Percentiles rank a stretch among this genome's conserved stretches.
Conservation (phyloP, 805 yeast genomes). For the Hanseniaspora thailandica region DNA sequence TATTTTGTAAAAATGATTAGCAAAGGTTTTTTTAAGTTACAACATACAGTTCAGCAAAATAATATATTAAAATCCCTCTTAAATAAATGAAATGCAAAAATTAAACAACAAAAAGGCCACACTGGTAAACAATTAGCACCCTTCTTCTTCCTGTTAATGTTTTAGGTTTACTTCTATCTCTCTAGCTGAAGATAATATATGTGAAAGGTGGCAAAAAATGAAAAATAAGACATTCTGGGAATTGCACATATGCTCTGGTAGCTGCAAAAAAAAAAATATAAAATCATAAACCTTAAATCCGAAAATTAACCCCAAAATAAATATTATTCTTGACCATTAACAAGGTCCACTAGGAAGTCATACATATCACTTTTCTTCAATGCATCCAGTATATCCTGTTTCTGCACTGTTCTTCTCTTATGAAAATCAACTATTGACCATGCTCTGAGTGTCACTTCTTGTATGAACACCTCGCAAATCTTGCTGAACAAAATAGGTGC, state of each 20-base stretch:
- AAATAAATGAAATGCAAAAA: too few species aligned
- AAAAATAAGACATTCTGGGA: too few species aligned
- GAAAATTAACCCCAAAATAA: conserved; percentile 24
- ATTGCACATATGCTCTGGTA: too few species aligned
- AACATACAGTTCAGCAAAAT: neutral
- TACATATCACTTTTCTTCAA: conserved; percentile 91
- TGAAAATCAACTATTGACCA: conserved; percentile 98
- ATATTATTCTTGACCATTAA: conserved; percentile 27
- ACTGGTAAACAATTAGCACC: too few species aligned
- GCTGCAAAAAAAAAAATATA: neutral
- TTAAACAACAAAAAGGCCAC: too few species aligned
- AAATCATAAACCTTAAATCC: conserved; percentile 27
- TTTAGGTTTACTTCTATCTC: too few species aligned
- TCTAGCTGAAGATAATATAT: too few species aligned
- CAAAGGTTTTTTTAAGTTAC: neutral
- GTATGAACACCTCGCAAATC: conserved; percentile 93
- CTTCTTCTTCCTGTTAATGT: too few species aligned
- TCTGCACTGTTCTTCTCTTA: conserved; percentile 86
- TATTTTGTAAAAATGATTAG: neutral
- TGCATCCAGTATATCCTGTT: conserved; percentile 90
- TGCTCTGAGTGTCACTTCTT: conserved; percentile 95
- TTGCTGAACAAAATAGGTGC: conserved; percentile 96
- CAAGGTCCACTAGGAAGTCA: conserved; percentile 91
- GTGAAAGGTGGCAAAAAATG: too few species aligned
- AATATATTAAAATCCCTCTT: too few species aligned